Percentiles rank a stretch among this genome's conserved stretches.
Evolutionary conservation across 768 basidiomycete genomes (phyloP).

Genomic region (Rhizopogon roseolus): DNA sequence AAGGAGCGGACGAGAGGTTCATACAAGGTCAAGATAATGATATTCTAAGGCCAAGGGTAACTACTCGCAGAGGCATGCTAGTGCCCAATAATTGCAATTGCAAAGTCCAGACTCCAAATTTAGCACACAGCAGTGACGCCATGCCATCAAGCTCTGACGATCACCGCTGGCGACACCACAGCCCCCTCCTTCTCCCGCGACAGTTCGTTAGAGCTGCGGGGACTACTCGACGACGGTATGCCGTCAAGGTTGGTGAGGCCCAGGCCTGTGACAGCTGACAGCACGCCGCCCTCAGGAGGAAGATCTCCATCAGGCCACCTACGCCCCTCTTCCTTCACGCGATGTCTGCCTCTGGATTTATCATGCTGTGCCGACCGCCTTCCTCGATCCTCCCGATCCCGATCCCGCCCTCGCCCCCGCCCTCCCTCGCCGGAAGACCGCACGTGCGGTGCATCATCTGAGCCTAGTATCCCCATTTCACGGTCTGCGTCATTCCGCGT

Average conservation of each 20-base stretch:
- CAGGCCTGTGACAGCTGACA: slow-evolving; percentile 23
- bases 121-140: not conserved
- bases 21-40: not conserved
- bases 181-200: slow-evolving; percentile 7
- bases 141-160: not conserved
- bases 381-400: slow-evolving; percentile 3
- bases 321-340: slow-evolving; percentile 5
- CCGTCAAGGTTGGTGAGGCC: slow-evolving; percentile 22
- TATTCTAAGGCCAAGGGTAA: not conserved
- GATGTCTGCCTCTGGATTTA: slow-evolving; percentile 1
- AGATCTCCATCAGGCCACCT: not conserved
- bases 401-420: slow-evolving; percentile 3
- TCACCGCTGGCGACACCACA: not conserved
- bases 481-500: not conserved
- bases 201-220: slow-evolving; percentile 9
- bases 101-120: not conserved
- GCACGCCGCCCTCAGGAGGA: slow-evolving; percentile 5
- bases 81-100: not conserved
- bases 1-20: not conserved
- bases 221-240: slow-evolving; percentile 1
- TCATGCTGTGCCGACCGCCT: not conserved
- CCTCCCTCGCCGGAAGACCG: not conserved
- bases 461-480: not conserved
- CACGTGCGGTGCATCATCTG: not conserved
- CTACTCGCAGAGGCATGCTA: not conserved